phyloP scores from a whole-genome alignment of 805 yeast genomes.

The Myxozyma neotropica region DNA sequence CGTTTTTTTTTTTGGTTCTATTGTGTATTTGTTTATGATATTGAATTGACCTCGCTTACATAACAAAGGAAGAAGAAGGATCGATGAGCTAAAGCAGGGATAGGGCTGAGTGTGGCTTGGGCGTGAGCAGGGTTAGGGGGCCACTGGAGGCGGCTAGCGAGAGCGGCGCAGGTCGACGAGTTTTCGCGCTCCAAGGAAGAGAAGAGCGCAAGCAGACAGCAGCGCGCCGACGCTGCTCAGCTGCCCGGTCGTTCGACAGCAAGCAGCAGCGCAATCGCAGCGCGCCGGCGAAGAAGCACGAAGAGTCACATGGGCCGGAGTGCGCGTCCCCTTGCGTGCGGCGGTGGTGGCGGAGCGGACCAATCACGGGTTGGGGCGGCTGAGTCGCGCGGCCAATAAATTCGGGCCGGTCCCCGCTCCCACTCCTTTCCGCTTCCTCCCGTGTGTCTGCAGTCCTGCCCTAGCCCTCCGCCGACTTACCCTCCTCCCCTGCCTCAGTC shows the following conservation, averaged over 20 bases:
- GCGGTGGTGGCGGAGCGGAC: conserved; percentile 10
- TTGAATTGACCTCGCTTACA: not conserved
- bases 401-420: conserved; percentile 16
- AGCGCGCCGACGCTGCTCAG: no score
- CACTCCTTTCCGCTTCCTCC: conserved; percentile 21
- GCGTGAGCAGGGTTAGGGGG: not conserved
- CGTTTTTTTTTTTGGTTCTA: not conserved
- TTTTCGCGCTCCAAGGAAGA: no score
- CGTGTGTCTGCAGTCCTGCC: conserved; percentile 7
- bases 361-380: conserved; percentile 13
- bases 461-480: conserved; percentile 12
- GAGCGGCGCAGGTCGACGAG: not conserved
- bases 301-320: not conserved
- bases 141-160: not conserved
- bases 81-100: conserved; percentile 2
- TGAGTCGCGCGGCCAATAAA: conserved; percentile 13
- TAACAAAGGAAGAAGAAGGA: not conserved
- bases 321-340: conserved; percentile 10
- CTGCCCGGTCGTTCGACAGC: no score
- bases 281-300: not conserved
- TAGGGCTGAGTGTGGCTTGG: not conserved
- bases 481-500: conserved; percentile 1
- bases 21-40: not conserved
- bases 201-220: no score
- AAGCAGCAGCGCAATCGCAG: no score